A percentile compares a stretch with the other conserved stretches of the same genome.
These are phyloP conservation scores for Pseudevernia furfuracea DNA, from an alignment of 495 filamentous ascomycete species.

Conservation along the genomic window DNA sequence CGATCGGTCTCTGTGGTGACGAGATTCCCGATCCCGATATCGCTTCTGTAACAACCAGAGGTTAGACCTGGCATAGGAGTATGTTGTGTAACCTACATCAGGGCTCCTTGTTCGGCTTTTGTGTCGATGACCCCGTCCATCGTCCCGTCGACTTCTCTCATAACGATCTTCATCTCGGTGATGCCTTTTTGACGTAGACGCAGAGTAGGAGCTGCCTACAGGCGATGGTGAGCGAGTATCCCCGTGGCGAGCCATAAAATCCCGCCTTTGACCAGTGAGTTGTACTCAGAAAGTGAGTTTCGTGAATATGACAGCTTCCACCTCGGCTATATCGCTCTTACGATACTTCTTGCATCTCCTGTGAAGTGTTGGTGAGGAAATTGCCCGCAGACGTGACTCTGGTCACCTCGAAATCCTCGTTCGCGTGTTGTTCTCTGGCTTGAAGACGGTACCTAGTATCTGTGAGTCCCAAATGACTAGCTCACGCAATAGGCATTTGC, in stretches of 20 bases:
- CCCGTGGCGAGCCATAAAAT: slow-evolving; percentile 78
- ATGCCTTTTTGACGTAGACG: slow-evolving; percentile 61
- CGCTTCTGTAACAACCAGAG: slow-evolving; percentile 35
- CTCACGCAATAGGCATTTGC: neutral
- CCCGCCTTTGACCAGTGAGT: slow-evolving; percentile 57
- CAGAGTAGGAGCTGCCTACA: slow-evolving; percentile 79
- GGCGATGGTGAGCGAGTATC: slow-evolving; percentile 93
- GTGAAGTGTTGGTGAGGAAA: slow-evolving; percentile 2
- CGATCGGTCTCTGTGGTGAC: slow-evolving; percentile 66
- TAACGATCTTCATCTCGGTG: slow-evolving; percentile 72
- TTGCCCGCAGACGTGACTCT: neutral
- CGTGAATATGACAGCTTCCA: neutral
- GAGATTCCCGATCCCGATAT: slow-evolving; percentile 53
- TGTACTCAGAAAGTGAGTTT: slow-evolving; percentile 40
- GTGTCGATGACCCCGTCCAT: slow-evolving; percentile 51
- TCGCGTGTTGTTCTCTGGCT: neutral
- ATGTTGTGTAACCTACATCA: slow-evolving; percentile 48
- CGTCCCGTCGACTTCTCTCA: slow-evolving; percentile 58
- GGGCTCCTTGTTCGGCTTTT: slow-evolving; percentile 61
- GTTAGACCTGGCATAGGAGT: slow-evolving; percentile 6
- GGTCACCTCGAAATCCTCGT: neutral
- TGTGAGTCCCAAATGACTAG: neutral
- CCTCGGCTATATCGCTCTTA: neutral
- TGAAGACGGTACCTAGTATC: neutral
- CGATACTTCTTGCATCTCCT: neutral